Percentiles rank a stretch among this genome's conserved stretches.
These are phyloP conservation scores for Emergomyces orientalis DNA, from an alignment of 2,329 filamentous ascomycete species.

Conservation along the genomic window DNA sequence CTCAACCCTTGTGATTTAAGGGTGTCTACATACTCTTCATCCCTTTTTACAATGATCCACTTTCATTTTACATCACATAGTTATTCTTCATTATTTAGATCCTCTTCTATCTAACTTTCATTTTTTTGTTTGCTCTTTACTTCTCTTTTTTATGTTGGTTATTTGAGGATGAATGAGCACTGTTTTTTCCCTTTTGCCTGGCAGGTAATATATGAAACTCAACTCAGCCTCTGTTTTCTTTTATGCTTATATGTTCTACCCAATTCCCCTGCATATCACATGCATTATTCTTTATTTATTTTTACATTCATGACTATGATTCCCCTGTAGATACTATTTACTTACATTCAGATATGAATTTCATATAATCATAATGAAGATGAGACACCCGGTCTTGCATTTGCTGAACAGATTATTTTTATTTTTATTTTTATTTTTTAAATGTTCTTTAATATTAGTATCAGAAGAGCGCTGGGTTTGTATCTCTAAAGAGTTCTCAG, in stretches of 20 bases:
- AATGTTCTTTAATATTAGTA: neutral
- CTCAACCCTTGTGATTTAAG: neutral
- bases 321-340: neutral
- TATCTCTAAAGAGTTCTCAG: no score
- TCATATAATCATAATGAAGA: neutral
- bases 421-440: neutral
- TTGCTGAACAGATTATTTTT: neutral
- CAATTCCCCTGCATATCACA: neutral
- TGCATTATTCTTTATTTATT: neutral
- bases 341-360: neutral
- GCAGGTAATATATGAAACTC: no score
- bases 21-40: neutral
- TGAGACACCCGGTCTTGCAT: neutral
- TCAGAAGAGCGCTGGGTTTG: neutral
- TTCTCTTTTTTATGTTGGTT: neutral
- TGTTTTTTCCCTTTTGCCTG: no score
- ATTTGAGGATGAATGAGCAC: no score
- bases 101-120: no score
- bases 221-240: neutral
- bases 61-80: neutral
- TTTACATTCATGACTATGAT: neutral
- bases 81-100: neutral
- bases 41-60: no score
- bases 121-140: no score
- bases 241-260: neutral